Evolutionary conservation across 2,329 filamentous ascomycete species (phyloP).

Genomic region (Dendryphion nanum): DNA sequence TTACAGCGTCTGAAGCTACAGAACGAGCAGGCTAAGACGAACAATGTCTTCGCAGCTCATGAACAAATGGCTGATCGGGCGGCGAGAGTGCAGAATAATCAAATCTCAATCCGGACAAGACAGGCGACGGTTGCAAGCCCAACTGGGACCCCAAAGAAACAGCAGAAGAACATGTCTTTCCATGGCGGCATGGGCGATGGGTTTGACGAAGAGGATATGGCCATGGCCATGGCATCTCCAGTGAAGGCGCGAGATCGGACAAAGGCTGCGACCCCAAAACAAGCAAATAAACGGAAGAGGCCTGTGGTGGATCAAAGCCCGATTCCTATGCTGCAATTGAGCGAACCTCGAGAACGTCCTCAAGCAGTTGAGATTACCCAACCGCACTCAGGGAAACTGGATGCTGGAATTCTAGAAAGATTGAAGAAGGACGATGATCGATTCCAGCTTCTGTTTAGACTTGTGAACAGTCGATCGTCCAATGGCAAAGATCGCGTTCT

Average conservation of each 20-base stretch:
- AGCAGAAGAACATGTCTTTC: conserved; percentile 58
- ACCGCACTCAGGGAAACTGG: conserved; percentile 12
- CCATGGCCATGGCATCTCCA: conserved; percentile 55
- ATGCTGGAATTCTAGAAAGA: conserved; percentile 25
- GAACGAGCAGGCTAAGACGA: conserved; percentile 64
- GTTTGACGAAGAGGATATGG: conserved; percentile 68
- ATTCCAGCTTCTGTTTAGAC: conserved; percentile 54
- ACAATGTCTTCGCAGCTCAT: conserved; percentile 70
- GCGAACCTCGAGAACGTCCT: conserved; percentile 39
- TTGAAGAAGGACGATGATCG: conserved; percentile 40
- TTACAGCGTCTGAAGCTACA: conserved; percentile 65
- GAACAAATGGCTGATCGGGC: conserved; percentile 57
- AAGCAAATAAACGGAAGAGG: conserved; percentile 67
- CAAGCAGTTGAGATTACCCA: conserved; percentile 12
- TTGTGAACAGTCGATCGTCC: conserved; percentile 61
- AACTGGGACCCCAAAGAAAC: conserved; percentile 59
- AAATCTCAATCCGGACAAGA: conserved; percentile 22
- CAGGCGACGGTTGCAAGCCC: conserved; percentile 31
- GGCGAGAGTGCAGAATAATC: conserved; percentile 39
- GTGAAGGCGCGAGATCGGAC: conserved; percentile 49
- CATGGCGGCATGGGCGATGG: conserved; percentile 83
- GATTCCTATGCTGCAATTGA: conserved; percentile 53
- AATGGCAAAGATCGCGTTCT: conserved; percentile 61
- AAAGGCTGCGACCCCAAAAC: conserved; percentile 60
- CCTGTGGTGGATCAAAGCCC: conserved; percentile 63